phyloP scores from a whole-genome alignment of 1,284 basidiomycete genomes.

The Trichosporon ovoides region DNA sequence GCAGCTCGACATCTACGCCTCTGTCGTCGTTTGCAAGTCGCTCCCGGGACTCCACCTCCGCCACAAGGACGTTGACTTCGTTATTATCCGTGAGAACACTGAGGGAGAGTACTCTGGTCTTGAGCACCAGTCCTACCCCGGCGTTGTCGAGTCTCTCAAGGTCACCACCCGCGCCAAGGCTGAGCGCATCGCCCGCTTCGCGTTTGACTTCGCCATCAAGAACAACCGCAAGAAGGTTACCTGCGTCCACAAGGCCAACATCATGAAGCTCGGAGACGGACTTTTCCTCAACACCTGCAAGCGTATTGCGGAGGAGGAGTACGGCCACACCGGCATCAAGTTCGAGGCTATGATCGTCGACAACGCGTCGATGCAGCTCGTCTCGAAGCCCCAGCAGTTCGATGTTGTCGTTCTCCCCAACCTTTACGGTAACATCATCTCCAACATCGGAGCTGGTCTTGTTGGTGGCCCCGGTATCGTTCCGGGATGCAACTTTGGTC shows the following conservation, averaged over 20 bases:
- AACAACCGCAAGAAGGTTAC: conserved; percentile 99
- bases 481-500: conserved; percentile 95
- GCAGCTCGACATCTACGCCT: conserved; percentile 98
- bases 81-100: conserved; percentile 99
- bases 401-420: conserved; percentile 40
- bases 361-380: conserved; percentile 99
- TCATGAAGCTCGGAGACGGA: conserved; percentile 99
- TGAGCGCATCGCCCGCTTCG: conserved; percentile 94
- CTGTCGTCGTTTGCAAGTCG: conserved; percentile 96
- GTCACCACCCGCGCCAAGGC: conserved; percentile 93
- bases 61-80: conserved; percentile 95
- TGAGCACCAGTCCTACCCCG: conserved; percentile 96
- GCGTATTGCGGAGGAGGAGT: conserved; percentile 80
- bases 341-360: conserved; percentile 99
- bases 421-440: conserved; percentile 90
- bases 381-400: conserved; percentile 84
- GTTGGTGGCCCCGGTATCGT: conserved; percentile 98
- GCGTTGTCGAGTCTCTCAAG: conserved; percentile 98
- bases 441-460: conserved; percentile 96
- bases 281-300: conserved; percentile 99
- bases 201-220: conserved; percentile 98
- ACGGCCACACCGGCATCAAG: conserved; percentile 85
- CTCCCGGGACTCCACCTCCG: conserved; percentile 95
- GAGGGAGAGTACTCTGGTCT: conserved; percentile 99
- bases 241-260: conserved; percentile 99